Evolutionary conservation across 2,329 filamentous ascomycete genomes (phyloP).

Genomic region (Ophiostoma angusticollis): DNA sequence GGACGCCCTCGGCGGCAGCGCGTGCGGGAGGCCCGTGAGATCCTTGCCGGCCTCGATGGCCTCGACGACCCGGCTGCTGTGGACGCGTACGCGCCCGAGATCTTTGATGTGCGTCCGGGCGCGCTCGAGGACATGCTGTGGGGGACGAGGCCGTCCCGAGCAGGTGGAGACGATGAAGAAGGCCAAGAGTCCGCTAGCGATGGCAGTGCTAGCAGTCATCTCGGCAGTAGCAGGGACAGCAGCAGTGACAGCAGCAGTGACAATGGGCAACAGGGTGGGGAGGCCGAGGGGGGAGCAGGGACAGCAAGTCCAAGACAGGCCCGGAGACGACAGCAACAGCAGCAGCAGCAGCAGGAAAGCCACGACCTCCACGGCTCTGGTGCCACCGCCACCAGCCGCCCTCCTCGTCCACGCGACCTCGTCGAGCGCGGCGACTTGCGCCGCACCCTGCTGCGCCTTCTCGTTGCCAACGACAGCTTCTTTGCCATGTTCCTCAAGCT

Average conservation of each 20-base stretch:
- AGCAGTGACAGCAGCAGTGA: background rate
- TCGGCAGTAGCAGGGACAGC: background rate
- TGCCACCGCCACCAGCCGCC: background rate
- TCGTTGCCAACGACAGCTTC: conserved; percentile 40
- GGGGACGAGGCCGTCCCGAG: conserved; percentile 9
- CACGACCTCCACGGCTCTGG: too few relatives aligned
- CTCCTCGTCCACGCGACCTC: conserved; percentile 14
- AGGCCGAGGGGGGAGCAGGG: too few relatives aligned
- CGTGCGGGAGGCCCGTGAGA: conserved; percentile 36
- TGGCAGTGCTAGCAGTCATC: background rate
- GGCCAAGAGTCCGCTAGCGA: background rate
- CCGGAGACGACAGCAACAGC: too few relatives aligned
- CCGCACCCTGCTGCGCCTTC: conserved; percentile 38
- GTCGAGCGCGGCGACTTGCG: conserved; percentile 34
- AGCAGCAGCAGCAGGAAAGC: too few relatives aligned
- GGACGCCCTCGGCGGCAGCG: conserved; percentile 23
- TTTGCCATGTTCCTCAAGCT: conserved; percentile 39
- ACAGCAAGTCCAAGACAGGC: too few relatives aligned
- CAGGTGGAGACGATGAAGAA: conserved; percentile 9
- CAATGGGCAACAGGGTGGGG: too few relatives aligned
- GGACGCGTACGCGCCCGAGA: conserved; percentile 31
- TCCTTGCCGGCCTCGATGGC: conserved; percentile 34
- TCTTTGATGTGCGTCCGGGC: conserved; percentile 22
- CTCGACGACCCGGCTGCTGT: conserved; percentile 26
- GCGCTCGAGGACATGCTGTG: conserved; percentile 8